Conservation (phyloP, 2,329 filamentous ascomycete species). For the Fusarium denticulatum region DNA sequence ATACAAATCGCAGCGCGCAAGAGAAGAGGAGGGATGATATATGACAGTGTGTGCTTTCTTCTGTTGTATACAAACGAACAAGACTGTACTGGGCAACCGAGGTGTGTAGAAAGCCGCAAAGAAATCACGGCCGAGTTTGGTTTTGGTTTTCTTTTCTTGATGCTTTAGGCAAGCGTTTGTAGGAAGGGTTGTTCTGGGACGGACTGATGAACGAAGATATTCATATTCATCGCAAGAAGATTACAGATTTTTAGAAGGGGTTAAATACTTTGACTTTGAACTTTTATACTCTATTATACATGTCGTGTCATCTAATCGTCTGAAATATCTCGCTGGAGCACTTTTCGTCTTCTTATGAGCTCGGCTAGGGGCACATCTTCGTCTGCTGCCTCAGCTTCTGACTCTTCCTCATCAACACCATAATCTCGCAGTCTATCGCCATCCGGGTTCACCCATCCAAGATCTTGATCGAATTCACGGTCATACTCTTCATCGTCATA, state of each 20-base stretch:
- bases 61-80: conserved; percentile 40
- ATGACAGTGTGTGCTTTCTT: conserved; percentile 19
- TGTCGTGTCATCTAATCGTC: conserved; percentile 43
- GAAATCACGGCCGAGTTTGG: conserved; percentile 39
- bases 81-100: conserved; percentile 44
- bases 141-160: conserved; percentile 39
- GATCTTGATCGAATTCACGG: conserved; percentile 44
- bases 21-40: conserved; percentile 26
- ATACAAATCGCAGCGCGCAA: conserved; percentile 22
- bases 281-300: conserved; percentile 29
- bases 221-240: conserved; percentile 25
- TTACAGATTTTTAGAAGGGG: conserved; percentile 29
- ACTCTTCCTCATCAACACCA: conserved; percentile 80
- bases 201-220: conserved; percentile 9
- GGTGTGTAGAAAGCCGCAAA: conserved; percentile 19
- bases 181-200: conserved; percentile 1
- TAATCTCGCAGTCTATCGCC: conserved; percentile 80
- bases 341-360: conserved; percentile 67
- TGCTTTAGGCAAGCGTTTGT: conserved; percentile 34
- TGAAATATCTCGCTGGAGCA: conserved; percentile 45
- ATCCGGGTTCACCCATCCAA: conserved; percentile 78
- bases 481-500: conserved; percentile 68
- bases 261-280: conserved; percentile 24
- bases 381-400: conserved; percentile 47
- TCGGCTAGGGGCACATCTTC: conserved; percentile 76